Evolutionary conservation across 192 early-diverging fungal species (phyloP), one percentile per base, ranked within the genome.

Genomic region (Backusella macrospora): DNA sequence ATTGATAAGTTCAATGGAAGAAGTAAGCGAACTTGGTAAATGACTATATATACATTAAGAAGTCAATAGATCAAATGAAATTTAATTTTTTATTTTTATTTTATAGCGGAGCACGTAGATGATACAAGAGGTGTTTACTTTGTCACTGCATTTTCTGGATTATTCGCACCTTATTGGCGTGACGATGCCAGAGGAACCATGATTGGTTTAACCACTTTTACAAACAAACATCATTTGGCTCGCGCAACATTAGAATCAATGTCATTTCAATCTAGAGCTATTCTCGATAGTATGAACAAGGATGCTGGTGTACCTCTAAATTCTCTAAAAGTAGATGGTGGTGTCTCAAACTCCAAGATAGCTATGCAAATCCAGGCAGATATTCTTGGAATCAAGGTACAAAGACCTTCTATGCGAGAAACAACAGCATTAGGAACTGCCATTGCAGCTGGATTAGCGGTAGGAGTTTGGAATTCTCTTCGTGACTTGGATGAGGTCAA

Each of bases 121-220:
- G 87, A 95, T 69, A 96, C 90, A 46, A 94, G 94, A 45, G 95
- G 92, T 44, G 93, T 98, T 38, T 95, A 96, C 79, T 98, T 98
- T 90, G 95, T 98, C 42, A 94, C 96, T 0, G 96, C 96, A 5
- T 96, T 98, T 81, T 92, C 91, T 26, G 96, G 96, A 1, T 84
- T 98, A 42, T 98, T 94, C 86, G 96, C 96, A 6, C 96, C 96
- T 8, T 94, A 98, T 80, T 98, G 96, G 96, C 84, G 94, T 26
- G 91, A 94, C 62, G 96, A 98, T 83, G 96, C 94, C n/a, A 88
- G 94, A 52, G 95, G 92, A 26, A 87, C 87, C 70, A 92, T 98
- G 64, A 86, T 94, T 49, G 96, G 96, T 12, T 81, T 98, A 64
- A 96, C 96, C 0, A 90, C 94, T 75, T 96, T 90, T 76, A 92